Evolutionary conservation across 2,329 filamentous ascomycete species (phyloP).

Genomic region (Pseudogymnoascus pannorum): DNA sequence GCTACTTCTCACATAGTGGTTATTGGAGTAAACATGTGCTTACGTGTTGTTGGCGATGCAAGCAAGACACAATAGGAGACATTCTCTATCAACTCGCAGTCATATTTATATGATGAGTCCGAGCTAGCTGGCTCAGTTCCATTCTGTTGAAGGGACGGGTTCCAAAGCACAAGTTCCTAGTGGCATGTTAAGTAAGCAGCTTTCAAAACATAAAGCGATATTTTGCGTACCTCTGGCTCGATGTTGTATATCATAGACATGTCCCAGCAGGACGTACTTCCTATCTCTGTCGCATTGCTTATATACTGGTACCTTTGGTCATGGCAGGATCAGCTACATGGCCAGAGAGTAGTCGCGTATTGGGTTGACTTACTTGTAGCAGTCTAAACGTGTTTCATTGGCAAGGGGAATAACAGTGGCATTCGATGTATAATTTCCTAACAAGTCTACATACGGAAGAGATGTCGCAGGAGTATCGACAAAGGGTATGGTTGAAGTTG

Average conservation of each 20-base stretch:
- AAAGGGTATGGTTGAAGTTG: not conserved
- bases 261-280: not conserved
- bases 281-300: not conserved
- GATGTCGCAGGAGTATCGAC: not conserved
- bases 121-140: not conserved
- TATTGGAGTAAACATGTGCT: not conserved
- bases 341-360: not conserved
- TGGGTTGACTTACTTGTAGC: not conserved
- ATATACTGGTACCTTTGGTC: not conserved
- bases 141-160: not conserved
- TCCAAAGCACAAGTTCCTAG: not conserved
- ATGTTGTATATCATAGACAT: not conserved
- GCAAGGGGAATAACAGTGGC: not conserved
- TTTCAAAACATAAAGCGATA: not conserved
- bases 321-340: not conserved
- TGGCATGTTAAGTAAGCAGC: not conserved
- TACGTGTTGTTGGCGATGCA: not conserved
- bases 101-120: not conserved
- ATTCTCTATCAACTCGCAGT: not conserved
- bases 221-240: not conserved
- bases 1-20: not conserved
- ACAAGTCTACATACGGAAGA: not conserved
- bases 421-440: not conserved
- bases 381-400: not conserved
- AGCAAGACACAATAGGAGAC: not conserved